A percentile compares a stretch with the other conserved stretches of the same genome.
Evolutionary conservation across 768 basidiomycete species (phyloP).

Genomic region (Crassisporium funariophilum): DNA sequence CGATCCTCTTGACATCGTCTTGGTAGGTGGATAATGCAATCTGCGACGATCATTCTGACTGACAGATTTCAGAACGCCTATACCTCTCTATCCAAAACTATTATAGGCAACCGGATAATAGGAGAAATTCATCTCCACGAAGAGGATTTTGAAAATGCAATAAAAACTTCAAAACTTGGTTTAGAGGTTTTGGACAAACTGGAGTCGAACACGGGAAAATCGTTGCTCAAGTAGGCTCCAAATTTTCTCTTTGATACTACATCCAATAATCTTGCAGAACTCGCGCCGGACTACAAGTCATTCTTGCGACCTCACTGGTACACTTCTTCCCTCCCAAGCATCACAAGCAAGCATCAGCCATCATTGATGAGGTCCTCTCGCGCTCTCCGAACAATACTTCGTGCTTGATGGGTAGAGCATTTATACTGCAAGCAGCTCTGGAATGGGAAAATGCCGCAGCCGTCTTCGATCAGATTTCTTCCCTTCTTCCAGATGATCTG

Average conservation of each 20-base stretch:
- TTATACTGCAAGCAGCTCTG: slow-evolving; percentile 61
- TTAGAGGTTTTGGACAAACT: slow-evolving; percentile 54
- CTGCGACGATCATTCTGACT: slow-evolving; percentile 2
- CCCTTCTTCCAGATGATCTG: slow-evolving; percentile 46
- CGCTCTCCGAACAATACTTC: slow-evolving; percentile 62
- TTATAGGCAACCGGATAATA: slow-evolving; percentile 68
- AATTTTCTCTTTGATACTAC: background rate
- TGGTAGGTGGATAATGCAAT: slow-evolving; percentile 46
- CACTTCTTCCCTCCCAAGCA: slow-evolving; percentile 90
- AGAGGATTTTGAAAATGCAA: slow-evolving; percentile 72
- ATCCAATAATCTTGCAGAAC: too few species aligned
- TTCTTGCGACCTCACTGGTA: slow-evolving; percentile 75
- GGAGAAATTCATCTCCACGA: slow-evolving; percentile 67
- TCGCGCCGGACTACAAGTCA: slow-evolving; percentile 66
- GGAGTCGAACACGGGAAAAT: slow-evolving; percentile 60
- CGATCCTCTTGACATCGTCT: slow-evolving; percentile 61
- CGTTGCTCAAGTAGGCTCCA: slow-evolving; percentile 45
- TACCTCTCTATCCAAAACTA: slow-evolving; percentile 49
- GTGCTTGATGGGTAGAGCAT: slow-evolving; percentile 75
- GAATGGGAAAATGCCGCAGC: slow-evolving; percentile 70
- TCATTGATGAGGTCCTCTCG: slow-evolving; percentile 73
- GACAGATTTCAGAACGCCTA: slow-evolving; percentile 53
- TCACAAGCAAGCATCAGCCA: slow-evolving; percentile 72
- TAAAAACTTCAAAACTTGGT: slow-evolving; percentile 72
- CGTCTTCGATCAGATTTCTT: slow-evolving; percentile 61